phyloP scores from a whole-genome alignment of 2,329 filamentous ascomycete species.

The Fusarium caatingaense region DNA sequence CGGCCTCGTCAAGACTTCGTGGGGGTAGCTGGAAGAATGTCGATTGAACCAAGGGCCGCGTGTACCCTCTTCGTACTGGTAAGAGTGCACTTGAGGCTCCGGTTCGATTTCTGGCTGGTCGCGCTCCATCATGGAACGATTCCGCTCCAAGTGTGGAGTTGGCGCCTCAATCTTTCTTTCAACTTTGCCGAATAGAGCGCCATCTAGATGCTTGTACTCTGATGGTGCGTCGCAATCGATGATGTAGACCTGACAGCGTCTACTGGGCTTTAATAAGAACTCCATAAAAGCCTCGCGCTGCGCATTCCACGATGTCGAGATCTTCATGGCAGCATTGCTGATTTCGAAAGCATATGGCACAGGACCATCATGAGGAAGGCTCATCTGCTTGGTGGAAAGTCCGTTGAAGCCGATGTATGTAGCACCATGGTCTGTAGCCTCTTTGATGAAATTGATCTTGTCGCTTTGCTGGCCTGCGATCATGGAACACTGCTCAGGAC shows the following conservation, averaged over 20 bases:
- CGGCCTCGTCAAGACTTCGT: background rate
- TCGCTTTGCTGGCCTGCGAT: constrained; percentile 14
- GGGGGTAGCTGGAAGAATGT: background rate
- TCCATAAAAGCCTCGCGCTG: constrained; percentile 1
- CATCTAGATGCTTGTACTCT: background rate
- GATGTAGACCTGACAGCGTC: constrained; percentile 18
- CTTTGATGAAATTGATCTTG: constrained; percentile 25
- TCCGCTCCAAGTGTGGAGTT: background rate
- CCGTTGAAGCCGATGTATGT: constrained; percentile 35
- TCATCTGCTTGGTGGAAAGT: background rate
- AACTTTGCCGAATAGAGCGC: background rate
- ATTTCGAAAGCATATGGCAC: constrained; percentile 9
- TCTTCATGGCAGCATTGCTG: background rate
- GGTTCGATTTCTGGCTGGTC: background rate
- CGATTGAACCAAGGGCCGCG: constrained; percentile 42
- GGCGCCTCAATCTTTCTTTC: background rate
- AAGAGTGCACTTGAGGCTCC: background rate
- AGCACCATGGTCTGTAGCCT: background rate
- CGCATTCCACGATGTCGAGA: background rate
- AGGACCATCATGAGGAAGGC: background rate
- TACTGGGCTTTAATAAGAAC: background rate
- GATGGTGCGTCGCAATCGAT: constrained; percentile 33
- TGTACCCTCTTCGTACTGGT: constrained; percentile 44
- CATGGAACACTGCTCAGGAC: background rate
- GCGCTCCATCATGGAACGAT: background rate